Percentiles rank a stretch among this genome's conserved stretches.
Evolutionary conservation across 768 basidiomycete genomes (phyloP).

Genomic region (Rhizopogon salebrosus): DNA sequence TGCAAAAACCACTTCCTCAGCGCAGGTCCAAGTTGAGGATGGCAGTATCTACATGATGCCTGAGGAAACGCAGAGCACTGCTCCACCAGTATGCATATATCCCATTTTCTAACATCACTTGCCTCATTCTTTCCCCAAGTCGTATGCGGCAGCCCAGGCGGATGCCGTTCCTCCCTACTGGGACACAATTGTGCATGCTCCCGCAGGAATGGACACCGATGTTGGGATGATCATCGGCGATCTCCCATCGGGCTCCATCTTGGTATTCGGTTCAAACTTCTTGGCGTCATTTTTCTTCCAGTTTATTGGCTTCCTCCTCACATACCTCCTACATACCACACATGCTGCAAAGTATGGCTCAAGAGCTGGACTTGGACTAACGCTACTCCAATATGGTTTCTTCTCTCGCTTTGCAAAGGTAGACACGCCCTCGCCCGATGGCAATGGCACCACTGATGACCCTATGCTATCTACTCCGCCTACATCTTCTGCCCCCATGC

Average conservation of each 20-base stretch:
- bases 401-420: conserved; percentile 45
- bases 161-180: conserved; percentile 94
- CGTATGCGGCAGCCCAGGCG: conserved; percentile 81
- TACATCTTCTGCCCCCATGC: conserved; percentile 15
- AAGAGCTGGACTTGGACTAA: conserved; percentile 92
- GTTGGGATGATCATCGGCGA: conserved; percentile 86
- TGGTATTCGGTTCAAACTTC: conserved; percentile 71
- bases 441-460: conserved; percentile 13
- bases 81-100: conserved; percentile 69
- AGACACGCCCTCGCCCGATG: conserved; percentile 21
- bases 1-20: conserved; percentile 67
- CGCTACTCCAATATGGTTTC: conserved; percentile 89
- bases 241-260: conserved; percentile 75
- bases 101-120: neutral
- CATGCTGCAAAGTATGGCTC: conserved; percentile 94
- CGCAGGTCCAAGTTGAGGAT: conserved; percentile 43
- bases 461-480: conserved; percentile 19
- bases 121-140: conserved; percentile 36
- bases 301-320: conserved; percentile 89
- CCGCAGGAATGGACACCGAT: conserved; percentile 42
- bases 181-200: conserved; percentile 92
- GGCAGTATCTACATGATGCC: conserved; percentile 63
- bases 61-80: conserved; percentile 76
- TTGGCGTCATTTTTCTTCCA: conserved; percentile 96
- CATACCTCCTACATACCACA: conserved; percentile 86